Percentiles rank a stretch among this genome's conserved stretches.
These are phyloP conservation scores for Tolypocladium album DNA, from an alignment of 2,329 filamentous ascomycete species.

Conservation along the genomic window DNA sequence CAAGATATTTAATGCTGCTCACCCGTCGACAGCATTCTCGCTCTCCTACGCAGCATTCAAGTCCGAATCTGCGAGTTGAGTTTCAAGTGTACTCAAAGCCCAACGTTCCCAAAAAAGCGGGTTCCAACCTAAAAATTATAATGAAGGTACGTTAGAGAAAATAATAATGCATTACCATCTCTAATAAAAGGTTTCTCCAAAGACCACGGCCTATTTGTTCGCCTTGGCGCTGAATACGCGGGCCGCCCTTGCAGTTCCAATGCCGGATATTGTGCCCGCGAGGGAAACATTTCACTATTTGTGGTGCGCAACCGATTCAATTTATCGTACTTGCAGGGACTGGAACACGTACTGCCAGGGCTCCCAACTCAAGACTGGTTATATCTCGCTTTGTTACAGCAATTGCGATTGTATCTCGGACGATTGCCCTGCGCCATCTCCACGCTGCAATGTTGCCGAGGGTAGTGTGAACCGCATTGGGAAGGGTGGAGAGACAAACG, in stretches of 20 bases:
- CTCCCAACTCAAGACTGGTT: neutral
- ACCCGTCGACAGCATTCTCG: neutral
- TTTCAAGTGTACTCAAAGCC: neutral
- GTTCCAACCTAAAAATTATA: neutral
- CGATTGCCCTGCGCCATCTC: neutral
- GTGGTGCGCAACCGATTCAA: neutral
- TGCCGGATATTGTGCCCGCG: neutral
- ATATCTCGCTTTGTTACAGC: neutral
- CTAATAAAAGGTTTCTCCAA: neutral
- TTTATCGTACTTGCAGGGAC: neutral
- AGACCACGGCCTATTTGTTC: neutral
- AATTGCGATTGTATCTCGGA: neutral
- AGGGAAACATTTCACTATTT: neutral
- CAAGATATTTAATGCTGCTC: neutral
- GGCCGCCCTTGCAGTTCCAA: neutral
- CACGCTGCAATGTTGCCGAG: neutral
- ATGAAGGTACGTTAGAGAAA: neutral
- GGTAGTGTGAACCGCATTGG: neutral
- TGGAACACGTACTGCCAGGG: neutral
- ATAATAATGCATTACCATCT: neutral
- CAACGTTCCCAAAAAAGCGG: neutral
- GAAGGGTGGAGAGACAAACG: neutral
- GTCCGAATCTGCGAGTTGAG: neutral
- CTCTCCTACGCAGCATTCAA: neutral
- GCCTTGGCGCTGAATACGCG: neutral